A percentile compares a stretch with the other conserved stretches of the same genome.
These are phyloP conservation scores for Parvularia atlantis DNA, from an alignment of 78 protist genomes.

Conservation along the genomic window DNA sequence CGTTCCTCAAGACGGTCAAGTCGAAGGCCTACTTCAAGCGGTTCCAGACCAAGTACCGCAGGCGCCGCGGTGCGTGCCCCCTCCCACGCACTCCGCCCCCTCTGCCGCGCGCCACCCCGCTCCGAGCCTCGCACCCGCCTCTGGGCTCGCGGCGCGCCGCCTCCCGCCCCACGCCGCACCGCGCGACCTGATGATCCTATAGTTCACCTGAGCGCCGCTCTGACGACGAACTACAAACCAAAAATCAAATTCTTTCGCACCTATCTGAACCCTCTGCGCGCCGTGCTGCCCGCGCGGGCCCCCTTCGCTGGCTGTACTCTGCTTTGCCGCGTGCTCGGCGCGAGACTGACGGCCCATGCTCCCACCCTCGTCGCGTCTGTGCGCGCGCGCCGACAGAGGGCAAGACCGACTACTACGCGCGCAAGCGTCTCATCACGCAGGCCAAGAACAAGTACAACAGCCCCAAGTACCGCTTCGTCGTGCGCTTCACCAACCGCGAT, in stretches of 20 bases:
- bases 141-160: no score
- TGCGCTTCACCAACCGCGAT: constrained; percentile 89
- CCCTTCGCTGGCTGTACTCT: not conserved
- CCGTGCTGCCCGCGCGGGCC: not conserved
- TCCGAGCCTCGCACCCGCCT: no score
- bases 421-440: constrained; percentile 79
- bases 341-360: no score
- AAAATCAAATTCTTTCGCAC: no score
- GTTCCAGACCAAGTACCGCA: constrained; percentile 89
- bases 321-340: not conserved
- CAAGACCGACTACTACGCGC: constrained; percentile 96
- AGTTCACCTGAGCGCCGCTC: no score
- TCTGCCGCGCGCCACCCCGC: no score
- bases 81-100: no score
- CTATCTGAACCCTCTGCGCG: not conserved
- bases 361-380: not conserved
- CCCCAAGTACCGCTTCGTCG: constrained; percentile 96
- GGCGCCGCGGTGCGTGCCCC: constrained; percentile 69
- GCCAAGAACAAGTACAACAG: constrained; percentile 93
- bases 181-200: no score
- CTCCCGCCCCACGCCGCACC: no score
- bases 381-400: constrained; percentile 50
- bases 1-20: constrained; percentile 89
- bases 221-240: no score
- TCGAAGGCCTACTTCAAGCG: constrained; percentile 91